Base-by-base conservation (phyloP, 2,329 filamentous ascomycete species). In the Chaetomiaceae sp. region DNA sequence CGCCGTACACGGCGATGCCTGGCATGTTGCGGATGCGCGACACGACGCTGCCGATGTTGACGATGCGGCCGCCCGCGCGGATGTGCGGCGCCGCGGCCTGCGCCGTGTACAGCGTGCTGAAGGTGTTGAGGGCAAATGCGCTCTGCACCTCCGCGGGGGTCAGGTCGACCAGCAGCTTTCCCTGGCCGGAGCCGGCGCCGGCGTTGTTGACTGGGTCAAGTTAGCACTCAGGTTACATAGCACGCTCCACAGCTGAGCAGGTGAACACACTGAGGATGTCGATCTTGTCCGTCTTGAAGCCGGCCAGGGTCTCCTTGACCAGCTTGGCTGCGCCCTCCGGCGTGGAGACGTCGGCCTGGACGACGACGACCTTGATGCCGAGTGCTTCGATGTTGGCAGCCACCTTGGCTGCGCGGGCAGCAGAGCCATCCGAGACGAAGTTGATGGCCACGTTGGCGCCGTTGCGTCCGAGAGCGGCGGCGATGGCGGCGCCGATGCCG, bases 181-280 rank as follows among this genome's bases (percentile, higher is more conserved):
- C 41, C 5, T 55, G 36, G 7, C 53, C 43, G 15, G 49, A 48
- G 6, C 45, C 58, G 4, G 48, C 45, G 1, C 59, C 65, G 1
- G 68, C 67, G 33, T 70, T 70, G 50, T 70, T 70, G 14, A 70
- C 66, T 64, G 6, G n/a, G n/a, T n/a, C n/a, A n/a, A n/a, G n/a
- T n/a, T n/a, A n/a, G n/a, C 6, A 27, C 11, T 27, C 24, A 11
- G 11, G 24, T 11, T 27, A 7, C 24, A 7, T 11, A 27, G 24
- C 6, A 11, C 24, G 11, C 11, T 7, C 6, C 6, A 11, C 24
- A 27, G 24, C 14, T 30, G 14, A 48, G 15, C 9, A n/a, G n/a
- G 11, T n/a, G 38, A 11, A 34, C 57, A 36, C 52, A 69, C 68
- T 62, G 0, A 72, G 50, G 24, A 72, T 71, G 35, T 72, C 68